These are phyloP conservation scores for Myxozyma neglecta DNA, from an alignment of 805 yeast genomes.

Conservation along the genomic window DNA sequence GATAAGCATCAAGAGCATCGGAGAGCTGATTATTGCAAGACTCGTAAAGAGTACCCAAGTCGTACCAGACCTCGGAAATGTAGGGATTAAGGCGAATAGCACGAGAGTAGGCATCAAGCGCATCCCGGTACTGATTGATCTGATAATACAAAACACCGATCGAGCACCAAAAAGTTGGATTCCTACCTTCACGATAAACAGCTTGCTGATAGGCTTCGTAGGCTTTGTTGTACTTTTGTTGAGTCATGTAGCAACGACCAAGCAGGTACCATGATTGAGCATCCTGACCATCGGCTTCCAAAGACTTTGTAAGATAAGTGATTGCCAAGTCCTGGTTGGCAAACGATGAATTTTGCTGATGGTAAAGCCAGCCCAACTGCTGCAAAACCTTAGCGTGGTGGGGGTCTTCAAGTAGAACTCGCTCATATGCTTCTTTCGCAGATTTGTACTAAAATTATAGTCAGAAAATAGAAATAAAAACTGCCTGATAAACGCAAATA, in stretches of 20 bases:
- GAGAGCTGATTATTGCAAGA: constrained; percentile 93
- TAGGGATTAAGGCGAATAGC: constrained; percentile 95
- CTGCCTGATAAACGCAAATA: not conserved
- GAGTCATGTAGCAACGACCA: constrained; percentile 95
- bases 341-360: constrained; percentile 63
- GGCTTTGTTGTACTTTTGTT: constrained; percentile 92
- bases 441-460: constrained; percentile 54
- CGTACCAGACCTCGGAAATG: constrained; percentile 98
- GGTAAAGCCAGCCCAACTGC: constrained; percentile 92
- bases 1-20: constrained; percentile 96
- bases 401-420: constrained; percentile 85
- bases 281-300: constrained; percentile 85
- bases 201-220: constrained; percentile 99
- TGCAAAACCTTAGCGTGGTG: constrained; percentile 94
- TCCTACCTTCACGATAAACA: constrained; percentile 92
- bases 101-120: constrained; percentile 94
- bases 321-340: constrained; percentile 83
- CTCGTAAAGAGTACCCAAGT: constrained; percentile 93
- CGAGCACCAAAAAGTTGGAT: constrained; percentile 97
- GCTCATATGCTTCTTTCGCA: constrained; percentile 93
- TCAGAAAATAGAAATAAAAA: not conserved
- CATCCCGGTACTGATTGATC: constrained; percentile 93
- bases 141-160: constrained; percentile 96
- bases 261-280: constrained; percentile 97
- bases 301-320: constrained; percentile 75